Percentiles rank a stretch among this genome's conserved stretches.
These are phyloP conservation scores for Pseudogymnoascus verrucosus DNA, from an alignment of 2,329 filamentous ascomycete genomes.

Conservation along the genomic window DNA sequence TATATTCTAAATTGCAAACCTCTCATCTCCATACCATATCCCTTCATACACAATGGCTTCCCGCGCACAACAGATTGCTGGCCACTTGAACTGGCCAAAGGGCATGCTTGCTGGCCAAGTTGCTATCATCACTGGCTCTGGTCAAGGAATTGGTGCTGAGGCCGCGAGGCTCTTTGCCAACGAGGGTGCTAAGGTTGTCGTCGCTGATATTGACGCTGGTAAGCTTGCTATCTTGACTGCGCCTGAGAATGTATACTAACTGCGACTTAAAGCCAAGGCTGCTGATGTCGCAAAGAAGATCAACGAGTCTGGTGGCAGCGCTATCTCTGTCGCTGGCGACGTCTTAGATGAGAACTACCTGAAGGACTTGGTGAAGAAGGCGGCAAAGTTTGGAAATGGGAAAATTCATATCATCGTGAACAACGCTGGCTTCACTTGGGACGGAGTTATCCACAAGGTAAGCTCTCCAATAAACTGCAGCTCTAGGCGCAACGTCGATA, in stretches of 20 bases:
- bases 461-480: slow-evolving; percentile 12
- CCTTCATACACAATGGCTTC: slow-evolving; percentile 27
- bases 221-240: slow-evolving; percentile 19
- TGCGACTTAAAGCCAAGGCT: slow-evolving; percentile 53
- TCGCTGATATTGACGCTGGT: slow-evolving; percentile 76
- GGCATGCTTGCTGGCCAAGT: slow-evolving; percentile 73
- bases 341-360: slow-evolving; percentile 66
- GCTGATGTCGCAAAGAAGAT: slow-evolving; percentile 61
- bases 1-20: background rate
- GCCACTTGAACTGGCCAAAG: slow-evolving; percentile 73
- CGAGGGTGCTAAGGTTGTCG: slow-evolving; percentile 76
- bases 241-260: slow-evolving; percentile 16
- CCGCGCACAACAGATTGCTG: slow-evolving; percentile 62
- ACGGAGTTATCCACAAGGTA: slow-evolving; percentile 81
- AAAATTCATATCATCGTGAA: slow-evolving; percentile 91
- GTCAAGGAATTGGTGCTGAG: slow-evolving; percentile 84
- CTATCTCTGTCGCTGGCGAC: slow-evolving; percentile 69
- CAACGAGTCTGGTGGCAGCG: slow-evolving; percentile 54
- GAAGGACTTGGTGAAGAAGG: slow-evolving; percentile 60
- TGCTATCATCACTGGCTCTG: slow-evolving; percentile 80
- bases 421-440: slow-evolving; percentile 89
- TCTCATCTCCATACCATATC: background rate
- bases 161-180: slow-evolving; percentile 75
- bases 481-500: background rate
- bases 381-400: slow-evolving; percentile 72